Percentiles rank a stretch among this genome's conserved stretches.
Conservation (phyloP, 129 eudicot species). For the Escallonia rubra region DNA sequence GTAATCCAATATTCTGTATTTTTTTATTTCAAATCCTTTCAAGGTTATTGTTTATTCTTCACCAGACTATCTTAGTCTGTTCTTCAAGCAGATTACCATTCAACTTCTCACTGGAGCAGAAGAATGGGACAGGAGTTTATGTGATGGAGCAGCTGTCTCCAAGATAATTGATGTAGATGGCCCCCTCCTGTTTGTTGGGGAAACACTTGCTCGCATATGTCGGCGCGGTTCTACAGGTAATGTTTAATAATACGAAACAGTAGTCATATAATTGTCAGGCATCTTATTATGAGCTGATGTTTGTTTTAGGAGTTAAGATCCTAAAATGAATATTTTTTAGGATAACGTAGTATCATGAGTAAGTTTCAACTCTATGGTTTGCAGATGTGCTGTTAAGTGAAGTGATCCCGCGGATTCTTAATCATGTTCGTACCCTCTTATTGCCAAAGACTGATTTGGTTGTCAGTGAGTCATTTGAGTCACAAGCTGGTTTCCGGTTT, state of each 20-base stretch:
- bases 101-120: conserved; percentile 75
- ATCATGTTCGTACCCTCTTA: conserved; percentile 39
- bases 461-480: conserved; percentile 29
- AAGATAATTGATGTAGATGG: conserved; percentile 32
- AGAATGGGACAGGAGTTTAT: conserved; percentile 36
- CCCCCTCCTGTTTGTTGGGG: conserved; percentile 54
- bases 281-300: not conserved
- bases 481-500: conserved; percentile 45
- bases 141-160: conserved; percentile 14
- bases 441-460: conserved; percentile 31
- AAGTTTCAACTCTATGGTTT: conserved; percentile 6
- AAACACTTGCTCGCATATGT: conserved; percentile 71
- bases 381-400: conserved; percentile 77
- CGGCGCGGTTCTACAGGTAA: conserved; percentile 94
- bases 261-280: not conserved
- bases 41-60: conserved; percentile 27
- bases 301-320: not conserved
- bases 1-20: no score
- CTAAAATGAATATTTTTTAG: not conserved
- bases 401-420: conserved; percentile 50
- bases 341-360: not conserved
- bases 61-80: conserved; percentile 48
- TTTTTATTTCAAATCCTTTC: no score
- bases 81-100: conserved; percentile 53
- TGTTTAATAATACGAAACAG: conserved; percentile 9